Evolutionary conservation across 1,139 yeast genomes (phyloP).

Genomic region (Lodderomyces margitis): DNA sequence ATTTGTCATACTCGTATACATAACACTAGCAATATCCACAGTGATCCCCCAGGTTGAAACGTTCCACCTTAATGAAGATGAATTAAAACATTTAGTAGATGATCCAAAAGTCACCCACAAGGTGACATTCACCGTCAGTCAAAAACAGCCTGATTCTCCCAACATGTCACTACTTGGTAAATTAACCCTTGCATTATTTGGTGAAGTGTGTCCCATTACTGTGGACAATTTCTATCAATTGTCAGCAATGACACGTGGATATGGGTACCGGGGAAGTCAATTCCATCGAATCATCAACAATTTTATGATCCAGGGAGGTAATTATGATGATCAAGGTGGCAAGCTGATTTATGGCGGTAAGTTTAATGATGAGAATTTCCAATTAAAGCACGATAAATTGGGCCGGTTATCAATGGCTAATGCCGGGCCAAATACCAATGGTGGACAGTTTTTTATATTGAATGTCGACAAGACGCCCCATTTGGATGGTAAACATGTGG

Average conservation of each 20-base stretch:
- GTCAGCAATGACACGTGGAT: constrained; percentile 32
- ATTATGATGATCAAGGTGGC: constrained; percentile 33
- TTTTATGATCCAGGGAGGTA: constrained; percentile 45
- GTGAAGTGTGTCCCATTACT: constrained; percentile 35
- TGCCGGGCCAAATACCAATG: constrained; percentile 41
- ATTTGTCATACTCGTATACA: constrained; percentile 4
- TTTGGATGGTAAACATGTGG: constrained; percentile 56
- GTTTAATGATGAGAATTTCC: constrained; percentile 41
- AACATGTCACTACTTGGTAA: constrained; percentile 17
- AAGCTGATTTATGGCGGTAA: constrained; percentile 26
- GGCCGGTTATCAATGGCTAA: constrained; percentile 47
- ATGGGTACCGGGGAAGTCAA: constrained; percentile 30
- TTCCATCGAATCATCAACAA: constrained; percentile 40
- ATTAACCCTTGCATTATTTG: constrained; percentile 26
- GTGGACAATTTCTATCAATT: constrained; percentile 37
- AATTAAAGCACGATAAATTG: constrained; percentile 30
- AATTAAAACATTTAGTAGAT: constrained; percentile 15
- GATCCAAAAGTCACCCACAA: constrained; percentile 32
- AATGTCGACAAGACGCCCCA: constrained; percentile 27
- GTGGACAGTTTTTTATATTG: constrained; percentile 43
- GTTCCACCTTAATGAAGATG: constrained; percentile 11
- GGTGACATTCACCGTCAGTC: constrained; percentile 22
- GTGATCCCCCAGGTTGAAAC: constrained; percentile 8
- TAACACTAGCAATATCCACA: constrained; percentile 7
- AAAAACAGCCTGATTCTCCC: constrained; percentile 15